Conservation (phyloP, 768 basidiomycete genomes). For the Podaxis sp. region DNA sequence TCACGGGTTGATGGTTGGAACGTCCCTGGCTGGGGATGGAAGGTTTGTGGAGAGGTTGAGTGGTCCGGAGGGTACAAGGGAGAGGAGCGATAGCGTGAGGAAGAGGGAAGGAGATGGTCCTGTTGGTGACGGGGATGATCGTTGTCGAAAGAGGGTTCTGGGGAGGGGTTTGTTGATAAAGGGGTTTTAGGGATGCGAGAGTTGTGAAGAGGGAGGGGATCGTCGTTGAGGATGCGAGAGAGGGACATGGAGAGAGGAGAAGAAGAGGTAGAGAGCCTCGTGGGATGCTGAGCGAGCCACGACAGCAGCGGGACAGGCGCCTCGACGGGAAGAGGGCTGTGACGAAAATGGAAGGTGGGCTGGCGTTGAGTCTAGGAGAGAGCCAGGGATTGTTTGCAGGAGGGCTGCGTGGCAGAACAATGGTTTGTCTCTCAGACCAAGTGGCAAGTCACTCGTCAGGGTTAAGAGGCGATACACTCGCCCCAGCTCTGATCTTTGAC, state of each 20-base stretch:
- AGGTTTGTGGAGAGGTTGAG: not conserved
- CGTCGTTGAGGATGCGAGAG: constrained; percentile 76
- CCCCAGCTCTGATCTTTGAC: not conserved
- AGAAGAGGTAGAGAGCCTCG: constrained; percentile 24
- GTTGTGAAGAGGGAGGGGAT: constrained; percentile 35
- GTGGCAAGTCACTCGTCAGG: constrained; percentile 8
- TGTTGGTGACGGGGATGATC: constrained; percentile 12
- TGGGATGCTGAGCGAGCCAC: constrained; percentile 28
- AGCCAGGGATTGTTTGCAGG: not conserved
- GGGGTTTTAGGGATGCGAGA: constrained; percentile 28
- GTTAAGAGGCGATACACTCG: constrained; percentile 2
- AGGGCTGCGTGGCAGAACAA: constrained; percentile 3
- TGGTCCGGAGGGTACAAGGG: constrained; percentile 6
- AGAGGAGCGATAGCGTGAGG: constrained; percentile 16
- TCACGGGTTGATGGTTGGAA: constrained; percentile 10
- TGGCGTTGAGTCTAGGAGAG: constrained; percentile 10
- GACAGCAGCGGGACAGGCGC: constrained; percentile 20
- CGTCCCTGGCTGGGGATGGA: constrained; percentile 9
- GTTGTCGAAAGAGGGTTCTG: constrained; percentile 16
- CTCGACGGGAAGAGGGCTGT: constrained; percentile 6
- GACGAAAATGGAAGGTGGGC: constrained; percentile 12
- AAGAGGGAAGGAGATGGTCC: constrained; percentile 16
- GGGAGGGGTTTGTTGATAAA: constrained; percentile 19
- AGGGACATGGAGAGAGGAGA: constrained; percentile 55
- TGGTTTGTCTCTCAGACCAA: not conserved